phyloP scores from a whole-genome alignment of 352 stramenopile species.

The Phytophthora litchii region DNA sequence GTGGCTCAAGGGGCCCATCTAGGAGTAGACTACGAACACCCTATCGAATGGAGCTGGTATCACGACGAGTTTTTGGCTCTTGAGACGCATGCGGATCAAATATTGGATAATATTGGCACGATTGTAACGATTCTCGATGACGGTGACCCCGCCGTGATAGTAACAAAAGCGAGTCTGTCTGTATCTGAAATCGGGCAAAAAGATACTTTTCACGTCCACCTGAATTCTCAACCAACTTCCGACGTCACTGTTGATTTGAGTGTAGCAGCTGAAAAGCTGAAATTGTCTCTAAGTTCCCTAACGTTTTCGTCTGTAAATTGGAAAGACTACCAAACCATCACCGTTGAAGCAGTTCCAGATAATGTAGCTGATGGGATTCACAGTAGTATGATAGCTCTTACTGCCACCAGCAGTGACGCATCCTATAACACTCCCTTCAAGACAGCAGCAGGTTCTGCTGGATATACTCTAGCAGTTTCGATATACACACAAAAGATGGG shows the following conservation, averaged over 20 bases:
- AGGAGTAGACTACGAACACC: constrained; percentile 66
- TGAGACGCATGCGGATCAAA: constrained; percentile 38
- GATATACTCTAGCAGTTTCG: constrained; percentile 42
- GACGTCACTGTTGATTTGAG: constrained; percentile 43
- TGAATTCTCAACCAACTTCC: constrained; percentile 57
- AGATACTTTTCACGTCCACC: constrained; percentile 50
- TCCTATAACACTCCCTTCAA: constrained; percentile 49
- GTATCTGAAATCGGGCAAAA: constrained; percentile 70
- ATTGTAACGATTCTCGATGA: constrained; percentile 78
- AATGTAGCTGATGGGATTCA: constrained; percentile 43
- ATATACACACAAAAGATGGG: constrained; percentile 60
- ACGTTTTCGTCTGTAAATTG: constrained; percentile 55
- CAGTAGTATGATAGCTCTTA: constrained; percentile 39
- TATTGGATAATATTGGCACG: constrained; percentile 65
- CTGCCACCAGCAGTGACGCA: constrained; percentile 40
- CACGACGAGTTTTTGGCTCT: constrained; percentile 44
- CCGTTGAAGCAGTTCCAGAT: constrained; percentile 43
- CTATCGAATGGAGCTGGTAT: constrained; percentile 56
- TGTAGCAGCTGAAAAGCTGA: constrained; percentile 14
- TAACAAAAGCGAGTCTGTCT: constrained; percentile 71
- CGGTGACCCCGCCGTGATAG: constrained; percentile 57
- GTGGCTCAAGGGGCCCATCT: constrained; percentile 59
- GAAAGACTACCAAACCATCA: constrained; percentile 40
- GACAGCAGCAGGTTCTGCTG: constrained; percentile 11
- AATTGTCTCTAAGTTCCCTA: constrained; percentile 33